phyloP scores from a whole-genome alignment of 2,329 filamentous ascomycete species.

The Fusarium albosuccineum region DNA sequence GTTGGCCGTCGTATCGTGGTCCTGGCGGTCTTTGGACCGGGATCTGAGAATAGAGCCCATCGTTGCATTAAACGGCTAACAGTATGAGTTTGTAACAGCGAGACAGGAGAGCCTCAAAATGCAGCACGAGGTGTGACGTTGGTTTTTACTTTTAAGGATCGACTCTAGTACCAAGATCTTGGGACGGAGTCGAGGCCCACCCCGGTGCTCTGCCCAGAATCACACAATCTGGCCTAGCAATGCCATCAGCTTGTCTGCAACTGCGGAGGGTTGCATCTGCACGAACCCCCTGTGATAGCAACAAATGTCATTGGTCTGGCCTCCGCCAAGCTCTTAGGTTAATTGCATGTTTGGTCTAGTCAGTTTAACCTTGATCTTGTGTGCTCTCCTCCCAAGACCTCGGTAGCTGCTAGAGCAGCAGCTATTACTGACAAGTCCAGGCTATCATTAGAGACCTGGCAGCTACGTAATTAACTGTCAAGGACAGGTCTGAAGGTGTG shows the following conservation, averaged over 20 bases:
- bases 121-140: not conserved
- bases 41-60: not conserved
- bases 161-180: constrained; percentile 2
- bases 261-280: constrained; percentile 1
- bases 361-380: not conserved
- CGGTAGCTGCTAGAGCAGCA: not conserved
- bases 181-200: not conserved
- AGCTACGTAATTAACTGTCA: not conserved
- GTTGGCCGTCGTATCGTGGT: not conserved
- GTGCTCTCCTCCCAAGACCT: not conserved
- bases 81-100: no score
- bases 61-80: not conserved
- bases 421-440: not conserved
- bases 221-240: constrained; percentile 12
- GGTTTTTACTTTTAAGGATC: not conserved
- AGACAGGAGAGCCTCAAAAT: not conserved
- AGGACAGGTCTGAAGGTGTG: not conserved
- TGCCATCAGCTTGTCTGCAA: constrained; percentile 5
- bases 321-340: no score
- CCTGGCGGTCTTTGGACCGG: not conserved
- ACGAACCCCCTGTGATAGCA: not conserved
- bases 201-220: constrained; percentile 9
- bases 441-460: not conserved
- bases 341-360: no score
- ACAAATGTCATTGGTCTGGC: no score